Percentiles rank a stretch among this genome's conserved stretches.
Conservation (phyloP, 2,329 filamentous ascomycete species). For the Dendrostoma leiphaemia region DNA sequence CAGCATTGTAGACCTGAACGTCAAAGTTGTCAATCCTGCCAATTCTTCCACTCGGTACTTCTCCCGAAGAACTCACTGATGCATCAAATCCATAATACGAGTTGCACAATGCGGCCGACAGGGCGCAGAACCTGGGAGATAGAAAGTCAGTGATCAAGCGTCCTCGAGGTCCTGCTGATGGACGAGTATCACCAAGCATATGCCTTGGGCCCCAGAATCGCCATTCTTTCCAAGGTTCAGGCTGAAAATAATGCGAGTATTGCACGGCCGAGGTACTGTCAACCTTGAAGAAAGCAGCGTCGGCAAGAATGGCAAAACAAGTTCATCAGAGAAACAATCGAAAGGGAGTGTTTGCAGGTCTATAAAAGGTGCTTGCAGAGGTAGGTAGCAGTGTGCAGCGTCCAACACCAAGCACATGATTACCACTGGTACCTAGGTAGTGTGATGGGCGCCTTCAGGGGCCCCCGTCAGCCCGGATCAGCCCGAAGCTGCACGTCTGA, state of each 20-base stretch:
- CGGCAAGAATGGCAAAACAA: too few species aligned
- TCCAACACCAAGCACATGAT: not conserved
- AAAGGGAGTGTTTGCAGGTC: too few species aligned
- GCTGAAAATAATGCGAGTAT: too few species aligned
- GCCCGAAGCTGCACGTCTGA: not conserved
- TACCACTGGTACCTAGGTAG: too few species aligned
- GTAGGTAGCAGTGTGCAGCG: not conserved
- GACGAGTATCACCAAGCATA: slow-evolving; percentile 14
- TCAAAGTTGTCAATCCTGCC: not conserved
- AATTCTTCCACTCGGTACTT: not conserved
- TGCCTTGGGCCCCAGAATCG: slow-evolving; percentile 13
- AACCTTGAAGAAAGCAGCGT: too few species aligned
- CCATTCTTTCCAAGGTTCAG: slow-evolving; percentile 1
- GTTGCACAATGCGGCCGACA: slow-evolving; percentile 71
- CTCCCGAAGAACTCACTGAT: slow-evolving; percentile 37
- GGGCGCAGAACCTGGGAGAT: slow-evolving; percentile 58
- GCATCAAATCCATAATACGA: slow-evolving; percentile 76
- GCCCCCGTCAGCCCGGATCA: not conserved
- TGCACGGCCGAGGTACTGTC: too few species aligned
- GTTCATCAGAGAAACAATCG: too few species aligned
- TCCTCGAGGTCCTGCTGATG: not conserved
- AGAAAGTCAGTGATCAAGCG: not conserved
- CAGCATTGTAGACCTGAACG: slow-evolving; percentile 61
- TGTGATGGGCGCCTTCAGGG: slow-evolving; percentile 1
- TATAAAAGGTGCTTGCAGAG: not conserved